These are phyloP conservation scores for Fusarium nurragi DNA, from an alignment of 2,329 filamentous ascomycete species.

Conservation along the genomic window DNA sequence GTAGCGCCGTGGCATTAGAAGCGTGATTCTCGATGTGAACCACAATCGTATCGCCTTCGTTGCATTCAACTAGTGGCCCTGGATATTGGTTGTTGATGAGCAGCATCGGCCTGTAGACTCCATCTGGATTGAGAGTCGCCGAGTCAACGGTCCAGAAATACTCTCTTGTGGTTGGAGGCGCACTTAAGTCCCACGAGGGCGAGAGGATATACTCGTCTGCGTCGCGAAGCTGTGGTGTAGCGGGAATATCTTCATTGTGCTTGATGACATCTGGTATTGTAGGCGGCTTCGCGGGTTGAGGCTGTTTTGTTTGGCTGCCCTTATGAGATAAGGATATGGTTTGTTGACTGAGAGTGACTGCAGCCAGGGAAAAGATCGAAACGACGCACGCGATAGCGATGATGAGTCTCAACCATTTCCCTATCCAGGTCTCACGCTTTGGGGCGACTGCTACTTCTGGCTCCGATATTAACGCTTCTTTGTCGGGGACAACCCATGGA, in stretches of 20 bases:
- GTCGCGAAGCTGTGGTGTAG: constrained; percentile 43
- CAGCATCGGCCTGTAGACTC: constrained; percentile 66
- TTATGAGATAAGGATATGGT: neutral
- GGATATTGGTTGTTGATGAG: constrained; percentile 81
- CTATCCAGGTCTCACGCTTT: neutral
- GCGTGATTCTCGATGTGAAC: constrained; percentile 76
- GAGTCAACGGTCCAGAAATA: constrained; percentile 70
- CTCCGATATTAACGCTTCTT: neutral
- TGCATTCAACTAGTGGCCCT: constrained; percentile 75
- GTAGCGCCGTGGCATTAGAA: constrained; percentile 72
- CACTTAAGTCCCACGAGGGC: constrained; percentile 63
- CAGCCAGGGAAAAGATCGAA: constrained; percentile 39
- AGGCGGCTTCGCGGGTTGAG: neutral
- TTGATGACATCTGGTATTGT: constrained; percentile 18
- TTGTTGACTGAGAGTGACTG: constrained; percentile 31
- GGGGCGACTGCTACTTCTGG: accelerated
- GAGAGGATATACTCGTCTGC: constrained; percentile 66
- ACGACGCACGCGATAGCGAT: constrained; percentile 11
- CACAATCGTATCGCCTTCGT: constrained; percentile 76
- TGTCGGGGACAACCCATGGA: neutral
- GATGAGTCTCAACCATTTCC: neutral
- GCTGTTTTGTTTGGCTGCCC: neutral
- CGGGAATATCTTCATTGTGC: constrained; percentile 40
- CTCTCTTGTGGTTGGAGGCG: constrained; percentile 60
- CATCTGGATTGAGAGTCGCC: constrained; percentile 68